These are phyloP conservation scores for Didymella glomerata DNA, from an alignment of 2,329 filamentous ascomycete species.

Conservation along the genomic window DNA sequence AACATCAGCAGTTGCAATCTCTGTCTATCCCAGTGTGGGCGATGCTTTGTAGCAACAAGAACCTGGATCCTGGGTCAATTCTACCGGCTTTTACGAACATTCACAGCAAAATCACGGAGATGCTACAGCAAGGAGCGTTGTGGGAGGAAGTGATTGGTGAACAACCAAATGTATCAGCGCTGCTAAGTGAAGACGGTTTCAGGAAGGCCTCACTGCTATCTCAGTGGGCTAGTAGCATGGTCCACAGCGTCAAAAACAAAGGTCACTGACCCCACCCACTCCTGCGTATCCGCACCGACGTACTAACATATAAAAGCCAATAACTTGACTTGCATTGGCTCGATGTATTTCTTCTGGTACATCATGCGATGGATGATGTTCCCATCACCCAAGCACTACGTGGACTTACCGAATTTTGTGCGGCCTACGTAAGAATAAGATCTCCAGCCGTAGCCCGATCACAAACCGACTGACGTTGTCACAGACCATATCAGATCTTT, in stretches of 20 bases:
- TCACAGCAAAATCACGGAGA: background rate
- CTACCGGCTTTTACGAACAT: background rate
- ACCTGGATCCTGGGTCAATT: background rate
- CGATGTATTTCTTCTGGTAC: background rate
- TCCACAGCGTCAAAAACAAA: background rate
- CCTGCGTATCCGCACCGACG: background rate
- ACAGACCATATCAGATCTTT: background rate
- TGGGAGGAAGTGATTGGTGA: background rate
- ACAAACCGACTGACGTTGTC: background rate
- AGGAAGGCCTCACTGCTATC: background rate
- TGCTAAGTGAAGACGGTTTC: background rate
- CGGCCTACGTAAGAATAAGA: background rate
- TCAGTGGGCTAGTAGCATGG: background rate
- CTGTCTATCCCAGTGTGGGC: background rate
- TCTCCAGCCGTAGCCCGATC: background rate
- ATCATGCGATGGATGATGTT: background rate
- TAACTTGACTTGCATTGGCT: background rate
- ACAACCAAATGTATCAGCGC: background rate
- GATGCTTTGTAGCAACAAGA: background rate
- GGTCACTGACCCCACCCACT: background rate
- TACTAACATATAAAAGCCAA: background rate
- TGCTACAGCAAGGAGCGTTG: background rate
- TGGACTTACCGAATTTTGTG: background rate
- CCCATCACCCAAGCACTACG: background rate
- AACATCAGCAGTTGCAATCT: background rate